Percentiles rank a stretch among this genome's conserved stretches.
These are phyloP conservation scores for Fusarium foetens DNA, from an alignment of 2,329 filamentous ascomycete species.

Conservation along the genomic window DNA sequence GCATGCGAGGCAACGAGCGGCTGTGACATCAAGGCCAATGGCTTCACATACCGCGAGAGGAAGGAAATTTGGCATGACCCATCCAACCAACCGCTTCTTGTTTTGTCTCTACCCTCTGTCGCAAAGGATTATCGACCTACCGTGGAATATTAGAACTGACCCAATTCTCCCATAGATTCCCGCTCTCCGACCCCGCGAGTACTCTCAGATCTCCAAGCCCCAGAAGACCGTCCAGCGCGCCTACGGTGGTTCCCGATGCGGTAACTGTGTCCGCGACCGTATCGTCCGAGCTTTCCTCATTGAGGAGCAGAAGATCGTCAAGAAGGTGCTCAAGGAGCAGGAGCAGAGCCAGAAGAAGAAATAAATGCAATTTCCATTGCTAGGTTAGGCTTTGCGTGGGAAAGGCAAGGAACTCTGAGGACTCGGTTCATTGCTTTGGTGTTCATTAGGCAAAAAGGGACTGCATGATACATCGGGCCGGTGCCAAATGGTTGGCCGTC, in stretches of 20 bases:
- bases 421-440: constrained; percentile 63
- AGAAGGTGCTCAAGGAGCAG: constrained; percentile 99
- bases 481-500: constrained; percentile 54
- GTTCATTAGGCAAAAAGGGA: constrained; percentile 63
- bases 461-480: constrained; percentile 58
- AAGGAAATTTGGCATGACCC: not conserved
- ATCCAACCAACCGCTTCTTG: not conserved
- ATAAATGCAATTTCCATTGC: constrained; percentile 62
- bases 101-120: constrained; percentile 7
- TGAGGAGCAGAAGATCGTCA: constrained; percentile 99
- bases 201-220: constrained; percentile 95
- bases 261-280: constrained; percentile 97
- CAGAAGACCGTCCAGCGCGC: constrained; percentile 99
- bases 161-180: constrained; percentile 70
- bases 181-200: constrained; percentile 97
- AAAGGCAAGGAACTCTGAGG: constrained; percentile 50
- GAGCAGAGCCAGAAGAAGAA: constrained; percentile 77
- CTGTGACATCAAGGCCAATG: not conserved
- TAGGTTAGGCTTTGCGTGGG: constrained; percentile 49
- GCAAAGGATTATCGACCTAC: constrained; percentile 8
- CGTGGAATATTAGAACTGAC: constrained; percentile 30
- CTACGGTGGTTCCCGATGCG: constrained; percentile 98
- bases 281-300: constrained; percentile 99
- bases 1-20: not conserved
- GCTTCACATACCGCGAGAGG: not conserved